These are phyloP conservation scores for Crithidia thermophila DNA, from an alignment of 208 protist genomes.

Conservation along the genomic window DNA sequence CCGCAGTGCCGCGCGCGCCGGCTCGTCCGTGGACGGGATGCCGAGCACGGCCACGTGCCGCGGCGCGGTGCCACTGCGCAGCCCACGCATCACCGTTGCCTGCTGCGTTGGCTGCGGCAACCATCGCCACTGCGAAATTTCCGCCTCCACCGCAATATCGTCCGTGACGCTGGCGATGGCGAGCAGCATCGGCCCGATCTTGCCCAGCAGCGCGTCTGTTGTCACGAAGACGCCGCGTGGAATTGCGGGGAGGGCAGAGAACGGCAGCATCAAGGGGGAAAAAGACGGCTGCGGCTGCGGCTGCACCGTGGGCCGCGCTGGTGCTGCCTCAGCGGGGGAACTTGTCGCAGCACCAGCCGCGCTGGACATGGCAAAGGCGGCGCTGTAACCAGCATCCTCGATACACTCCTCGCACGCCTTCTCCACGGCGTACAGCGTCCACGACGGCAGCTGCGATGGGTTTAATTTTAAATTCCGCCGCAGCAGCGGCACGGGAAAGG, in stretches of 20 bases:
- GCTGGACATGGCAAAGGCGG: neutral
- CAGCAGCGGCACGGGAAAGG: neutral
- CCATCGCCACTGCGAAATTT: constrained; percentile 24
- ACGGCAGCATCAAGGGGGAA: neutral
- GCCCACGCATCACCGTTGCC: neutral
- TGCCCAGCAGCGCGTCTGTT: constrained; percentile 11
- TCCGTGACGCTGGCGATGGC: constrained; percentile 36
- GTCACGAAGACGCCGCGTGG: constrained; percentile 17
- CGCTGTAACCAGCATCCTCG: neutral
- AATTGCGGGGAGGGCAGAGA: neutral
- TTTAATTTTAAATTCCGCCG: neutral
- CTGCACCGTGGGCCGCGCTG: too few species aligned
- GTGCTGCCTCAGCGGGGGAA: neutral
- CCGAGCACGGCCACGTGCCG: constrained; percentile 40
- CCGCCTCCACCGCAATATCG: constrained; percentile 7
- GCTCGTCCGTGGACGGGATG: constrained; percentile 47
- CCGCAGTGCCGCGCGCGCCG: constrained; percentile 21
- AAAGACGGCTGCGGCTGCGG: neutral
- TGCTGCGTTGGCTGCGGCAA: neutral
- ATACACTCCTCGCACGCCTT: constrained; percentile 16
- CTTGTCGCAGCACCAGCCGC: neutral
- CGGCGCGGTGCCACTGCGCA: neutral
- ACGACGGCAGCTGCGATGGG: constrained; percentile 23
- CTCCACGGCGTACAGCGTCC: constrained; percentile 21
- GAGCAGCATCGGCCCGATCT: constrained; percentile 34